A percentile compares a stretch with the other conserved stretches of the same genome.
Evolutionary conservation across 331 rosid genomes (phyloP).

Genomic region (Malus hybrid): DNA sequence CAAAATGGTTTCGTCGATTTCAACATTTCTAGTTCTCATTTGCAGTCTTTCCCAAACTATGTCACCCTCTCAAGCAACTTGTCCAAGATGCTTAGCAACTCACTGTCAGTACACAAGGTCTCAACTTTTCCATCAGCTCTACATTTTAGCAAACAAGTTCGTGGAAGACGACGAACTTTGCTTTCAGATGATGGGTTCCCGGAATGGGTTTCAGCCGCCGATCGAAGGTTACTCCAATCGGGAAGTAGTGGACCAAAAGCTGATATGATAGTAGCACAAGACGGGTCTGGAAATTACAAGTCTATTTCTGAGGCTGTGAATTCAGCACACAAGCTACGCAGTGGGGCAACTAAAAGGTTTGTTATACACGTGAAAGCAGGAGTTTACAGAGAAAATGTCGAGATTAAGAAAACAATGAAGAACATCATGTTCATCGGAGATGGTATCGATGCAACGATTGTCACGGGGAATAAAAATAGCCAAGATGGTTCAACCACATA

Average conservation of each 20-base stretch:
- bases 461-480: conserved; percentile 31
- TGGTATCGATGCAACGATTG: conserved; percentile 56
- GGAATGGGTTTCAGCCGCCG: conserved; percentile 37
- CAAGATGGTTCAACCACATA: conserved; percentile 52
- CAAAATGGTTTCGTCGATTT: conserved; percentile 55
- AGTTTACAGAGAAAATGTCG: conserved; percentile 48
- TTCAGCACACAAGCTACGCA: neutral
- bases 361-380: conserved; percentile 67
- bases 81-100: conserved; percentile 56
- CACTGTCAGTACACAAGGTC: conserved; percentile 36
- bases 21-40: conserved; percentile 23
- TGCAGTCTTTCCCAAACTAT: conserved; percentile 23
- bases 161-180: neutral
- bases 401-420: conserved; percentile 22
- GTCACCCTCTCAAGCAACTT: conserved; percentile 37
- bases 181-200: conserved; percentile 23
- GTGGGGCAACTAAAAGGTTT: conserved; percentile 20
- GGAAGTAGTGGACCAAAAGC: conserved; percentile 6
- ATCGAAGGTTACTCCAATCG: conserved; percentile 43
- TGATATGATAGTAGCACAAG: conserved; percentile 62
- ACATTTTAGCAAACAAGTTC: neutral
- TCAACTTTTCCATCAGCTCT: neutral
- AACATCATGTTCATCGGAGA: conserved; percentile 64
- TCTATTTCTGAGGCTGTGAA: conserved; percentile 49
- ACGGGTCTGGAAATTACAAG: conserved; percentile 45